Percentiles rank a stretch among this genome's conserved stretches.
These are phyloP conservation scores for Polymyxa betae DNA, from an alignment of 208 protist genomes.

Conservation along the genomic window DNA sequence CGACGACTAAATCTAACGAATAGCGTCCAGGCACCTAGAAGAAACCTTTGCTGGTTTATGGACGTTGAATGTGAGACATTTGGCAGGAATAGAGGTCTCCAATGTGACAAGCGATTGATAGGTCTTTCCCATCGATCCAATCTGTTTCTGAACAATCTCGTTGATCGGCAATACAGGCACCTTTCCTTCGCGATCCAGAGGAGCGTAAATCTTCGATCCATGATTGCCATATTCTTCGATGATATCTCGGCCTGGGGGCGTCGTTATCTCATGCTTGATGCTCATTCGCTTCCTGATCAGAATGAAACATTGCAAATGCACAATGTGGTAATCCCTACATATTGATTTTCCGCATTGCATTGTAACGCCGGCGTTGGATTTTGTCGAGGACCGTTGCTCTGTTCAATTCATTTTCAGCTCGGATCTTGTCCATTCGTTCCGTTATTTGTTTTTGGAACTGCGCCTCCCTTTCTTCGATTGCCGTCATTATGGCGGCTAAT, in stretches of 20 bases:
- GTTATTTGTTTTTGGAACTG: background rate
- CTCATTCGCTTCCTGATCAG: background rate
- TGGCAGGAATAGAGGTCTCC: background rate
- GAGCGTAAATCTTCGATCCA: conserved; percentile 19
- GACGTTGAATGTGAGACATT: background rate
- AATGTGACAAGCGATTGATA: conserved; percentile 17
- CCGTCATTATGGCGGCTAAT: background rate
- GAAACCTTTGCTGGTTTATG: conserved; percentile 20
- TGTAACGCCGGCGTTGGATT: conserved; percentile 16
- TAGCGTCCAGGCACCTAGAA: background rate
- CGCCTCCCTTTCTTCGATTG: conserved; percentile 17
- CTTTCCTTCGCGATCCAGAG: conserved; percentile 1
- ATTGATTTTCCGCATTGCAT: conserved; percentile 50
- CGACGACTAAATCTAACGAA: background rate
- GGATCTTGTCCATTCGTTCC: background rate
- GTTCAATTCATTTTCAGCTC: background rate
- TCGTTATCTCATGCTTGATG: background rate
- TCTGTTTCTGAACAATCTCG: background rate
- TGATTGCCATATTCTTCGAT: background rate
- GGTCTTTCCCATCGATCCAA: background rate
- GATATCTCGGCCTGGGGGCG: background rate
- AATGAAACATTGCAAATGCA: background rate
- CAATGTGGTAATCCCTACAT: background rate
- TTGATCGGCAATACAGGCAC: background rate
- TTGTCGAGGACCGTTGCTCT: conserved; percentile 27